Percentiles rank a stretch among this genome's conserved stretches.
Evolutionary conservation across 495 filamentous ascomycete genomes (phyloP).

Genomic region (Aspergillus ostianus): DNA sequence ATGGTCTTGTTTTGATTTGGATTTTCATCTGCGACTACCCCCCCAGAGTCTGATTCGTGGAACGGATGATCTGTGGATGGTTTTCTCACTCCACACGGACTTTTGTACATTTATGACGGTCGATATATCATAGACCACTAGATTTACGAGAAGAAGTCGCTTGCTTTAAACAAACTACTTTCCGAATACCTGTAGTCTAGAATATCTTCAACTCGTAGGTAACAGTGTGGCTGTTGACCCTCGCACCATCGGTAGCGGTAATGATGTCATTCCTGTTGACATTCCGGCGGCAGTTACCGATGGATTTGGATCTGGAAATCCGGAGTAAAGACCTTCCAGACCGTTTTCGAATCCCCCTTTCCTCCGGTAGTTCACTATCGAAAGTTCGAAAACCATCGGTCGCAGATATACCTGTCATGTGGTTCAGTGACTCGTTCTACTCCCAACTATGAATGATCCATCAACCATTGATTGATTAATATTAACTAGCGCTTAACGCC

Average conservation of each 20-base stretch:
- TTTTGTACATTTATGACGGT: slow-evolving; percentile 12
- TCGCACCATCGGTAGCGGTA: background rate
- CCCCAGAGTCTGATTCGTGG: slow-evolving; percentile 14
- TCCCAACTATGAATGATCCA: too few species aligned
- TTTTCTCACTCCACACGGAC: background rate
- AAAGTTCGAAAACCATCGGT: background rate
- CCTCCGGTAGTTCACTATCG: background rate
- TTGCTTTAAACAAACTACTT: too few species aligned
- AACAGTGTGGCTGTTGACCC: too few species aligned
- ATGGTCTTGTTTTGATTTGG: slow-evolving; percentile 15
- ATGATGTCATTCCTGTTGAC: background rate
- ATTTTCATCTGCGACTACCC: slow-evolving; percentile 20
- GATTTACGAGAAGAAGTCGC: background rate
- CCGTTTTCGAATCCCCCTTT: background rate
- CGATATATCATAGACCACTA: slow-evolving; percentile 2
- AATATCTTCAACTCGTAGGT: too few species aligned
- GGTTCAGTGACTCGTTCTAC: background rate
- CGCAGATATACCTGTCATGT: background rate
- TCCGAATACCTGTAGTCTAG: too few species aligned
- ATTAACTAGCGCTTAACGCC: too few species aligned
- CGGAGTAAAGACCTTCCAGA: background rate
- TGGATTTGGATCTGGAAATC: background rate
- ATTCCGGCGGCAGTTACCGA: background rate
- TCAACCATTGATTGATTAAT: too few species aligned
- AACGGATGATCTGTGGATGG: slow-evolving; percentile 9